Conservation (phyloP, 2,329 filamentous ascomycete species). For the Amesomyces nigricolor region DNA sequence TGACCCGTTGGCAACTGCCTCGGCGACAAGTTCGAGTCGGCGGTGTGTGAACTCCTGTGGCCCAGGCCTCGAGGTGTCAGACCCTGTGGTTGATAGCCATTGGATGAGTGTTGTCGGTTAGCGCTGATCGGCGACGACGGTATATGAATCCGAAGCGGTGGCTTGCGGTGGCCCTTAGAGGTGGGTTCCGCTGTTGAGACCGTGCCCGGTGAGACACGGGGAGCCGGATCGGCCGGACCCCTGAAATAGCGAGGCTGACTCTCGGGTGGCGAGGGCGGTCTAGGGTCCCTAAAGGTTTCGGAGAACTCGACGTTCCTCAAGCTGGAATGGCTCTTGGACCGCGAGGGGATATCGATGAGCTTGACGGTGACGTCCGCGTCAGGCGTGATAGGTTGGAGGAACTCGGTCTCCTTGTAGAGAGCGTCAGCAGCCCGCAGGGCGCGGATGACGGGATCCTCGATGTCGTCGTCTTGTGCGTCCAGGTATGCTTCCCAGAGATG, state of each 20-base stretch:
- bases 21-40: conserved; percentile 10
- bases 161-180: conserved; percentile 4
- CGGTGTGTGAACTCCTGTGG: conserved; percentile 4
- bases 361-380: conserved; percentile 43
- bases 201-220: background rate
- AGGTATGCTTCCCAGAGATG: background rate
- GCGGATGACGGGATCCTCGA: conserved; percentile 46
- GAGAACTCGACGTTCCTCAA: conserved; percentile 33
- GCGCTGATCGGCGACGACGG: conserved; percentile 14
- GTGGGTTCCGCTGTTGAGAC: background rate
- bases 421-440: conserved; percentile 57
- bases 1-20: background rate
- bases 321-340: conserved; percentile 41
- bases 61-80: background rate
- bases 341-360: conserved; percentile 18
- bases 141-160: conserved; percentile 17
- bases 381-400: conserved; percentile 41
- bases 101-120: background rate
- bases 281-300: conserved; percentile 2
- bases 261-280: conserved; percentile 1
- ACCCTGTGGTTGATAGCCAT: background rate
- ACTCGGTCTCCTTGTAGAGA: conserved; percentile 50
- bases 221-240: background rate
- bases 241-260: background rate
- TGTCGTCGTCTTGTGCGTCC: conserved; percentile 10